These are phyloP conservation scores for Anthostomella pinea DNA, from an alignment of 2,329 filamentous ascomycete species.

Conservation along the genomic window DNA sequence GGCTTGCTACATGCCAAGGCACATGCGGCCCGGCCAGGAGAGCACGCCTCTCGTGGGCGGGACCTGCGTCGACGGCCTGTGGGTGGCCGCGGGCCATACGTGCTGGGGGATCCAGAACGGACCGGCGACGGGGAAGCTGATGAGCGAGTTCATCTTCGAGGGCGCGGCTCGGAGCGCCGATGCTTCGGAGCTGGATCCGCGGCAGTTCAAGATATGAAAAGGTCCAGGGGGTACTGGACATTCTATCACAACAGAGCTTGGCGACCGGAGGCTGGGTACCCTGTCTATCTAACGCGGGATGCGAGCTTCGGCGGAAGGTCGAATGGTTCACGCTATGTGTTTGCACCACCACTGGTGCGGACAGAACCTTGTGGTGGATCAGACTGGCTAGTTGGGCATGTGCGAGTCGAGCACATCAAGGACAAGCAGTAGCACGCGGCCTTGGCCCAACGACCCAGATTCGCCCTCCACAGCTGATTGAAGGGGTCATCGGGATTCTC, in stretches of 20 bases:
- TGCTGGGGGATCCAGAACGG: conserved; percentile 99
- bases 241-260: background rate
- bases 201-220: conserved; percentile 53
- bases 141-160: conserved; percentile 77
- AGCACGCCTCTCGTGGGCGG: conserved; percentile 72
- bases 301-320: too few relatives aligned
- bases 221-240: conserved; percentile 1
- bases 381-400: too few relatives aligned
- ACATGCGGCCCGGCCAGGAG: conserved; percentile 59
- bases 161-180: conserved; percentile 66
- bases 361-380: too few relatives aligned
- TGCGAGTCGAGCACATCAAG: too few relatives aligned
- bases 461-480: too few relatives aligned
- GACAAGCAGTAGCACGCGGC: too few relatives aligned
- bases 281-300: too few relatives aligned
- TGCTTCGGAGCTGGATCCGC: conserved; percentile 65
- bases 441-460: too few relatives aligned
- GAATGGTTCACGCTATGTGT: too few relatives aligned
- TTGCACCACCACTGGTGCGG: too few relatives aligned
- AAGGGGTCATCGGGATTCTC: too few relatives aligned
- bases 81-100: conserved; percentile 85
- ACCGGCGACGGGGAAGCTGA: conserved; percentile 78
- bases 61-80: conserved; percentile 70
- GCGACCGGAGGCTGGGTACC: too few relatives aligned
- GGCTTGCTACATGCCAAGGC: conserved; percentile 89